Conservation (phyloP, 2,329 filamentous ascomycete species). For the Metarhizium album region DNA sequence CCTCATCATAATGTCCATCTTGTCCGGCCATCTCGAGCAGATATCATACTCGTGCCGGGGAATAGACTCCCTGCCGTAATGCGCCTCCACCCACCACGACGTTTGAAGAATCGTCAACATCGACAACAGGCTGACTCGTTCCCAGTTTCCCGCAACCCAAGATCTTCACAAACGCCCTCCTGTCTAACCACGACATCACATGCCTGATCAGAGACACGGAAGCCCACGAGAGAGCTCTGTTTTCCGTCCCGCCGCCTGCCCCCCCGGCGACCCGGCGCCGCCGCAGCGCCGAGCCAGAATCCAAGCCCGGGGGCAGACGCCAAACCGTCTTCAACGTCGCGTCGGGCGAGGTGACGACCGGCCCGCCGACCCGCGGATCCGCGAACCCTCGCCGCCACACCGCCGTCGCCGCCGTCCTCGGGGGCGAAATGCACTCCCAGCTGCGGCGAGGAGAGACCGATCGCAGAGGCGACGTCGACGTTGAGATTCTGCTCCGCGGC, state of each 20-base stretch:
- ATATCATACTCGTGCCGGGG: slow-evolving; percentile 66
- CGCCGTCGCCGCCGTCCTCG: slow-evolving; percentile 81
- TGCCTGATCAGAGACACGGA: slow-evolving; percentile 92
- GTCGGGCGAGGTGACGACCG: slow-evolving; percentile 50
- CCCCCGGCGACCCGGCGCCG: slow-evolving; percentile 33
- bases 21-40: slow-evolving; percentile 64
- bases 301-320: slow-evolving; percentile 34
- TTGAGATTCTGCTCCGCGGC: slow-evolving; percentile 73
- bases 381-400: slow-evolving; percentile 59
- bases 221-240: slow-evolving; percentile 84
- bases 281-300: slow-evolving; percentile 26
- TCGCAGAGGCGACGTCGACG: slow-evolving; percentile 61
- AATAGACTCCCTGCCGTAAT: slow-evolving; percentile 62
- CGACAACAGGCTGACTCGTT: too few species aligned
- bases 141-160: slow-evolving; percentile 77
- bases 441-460: slow-evolving; percentile 49
- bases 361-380: slow-evolving; percentile 31
- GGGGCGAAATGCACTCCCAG: slow-evolving; percentile 74
- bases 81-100: not conserved
- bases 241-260: slow-evolving; percentile 74
- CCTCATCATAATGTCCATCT: slow-evolving; percentile 49
- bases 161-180: slow-evolving; percentile 88
- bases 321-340: slow-evolving; percentile 58
- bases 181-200: slow-evolving; percentile 85
- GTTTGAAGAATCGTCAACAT: too few species aligned